phyloP scores from a whole-genome alignment of 768 basidiomycete genomes.

The Trametes punicea region DNA sequence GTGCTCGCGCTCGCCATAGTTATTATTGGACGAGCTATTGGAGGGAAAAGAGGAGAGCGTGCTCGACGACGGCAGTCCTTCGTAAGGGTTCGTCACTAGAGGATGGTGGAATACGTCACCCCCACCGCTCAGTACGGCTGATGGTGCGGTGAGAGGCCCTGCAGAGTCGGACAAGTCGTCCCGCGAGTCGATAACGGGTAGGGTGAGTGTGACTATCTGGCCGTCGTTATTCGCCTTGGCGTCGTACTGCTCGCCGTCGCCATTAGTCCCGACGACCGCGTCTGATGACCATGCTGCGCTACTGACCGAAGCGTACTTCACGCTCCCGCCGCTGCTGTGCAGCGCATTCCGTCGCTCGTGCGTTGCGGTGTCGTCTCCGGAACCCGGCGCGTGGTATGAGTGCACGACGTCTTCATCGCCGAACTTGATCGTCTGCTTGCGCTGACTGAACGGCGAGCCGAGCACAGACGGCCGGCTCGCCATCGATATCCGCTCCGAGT shows the following conservation, averaged over 20 bases:
- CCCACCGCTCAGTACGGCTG: slow-evolving; percentile 8
- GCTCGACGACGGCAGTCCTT: slow-evolving; percentile 23
- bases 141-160: slow-evolving; percentile 16
- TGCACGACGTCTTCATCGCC: slow-evolving; percentile 71
- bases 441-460: slow-evolving; percentile 24
- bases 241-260: slow-evolving; percentile 17
- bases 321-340: slow-evolving; percentile 13
- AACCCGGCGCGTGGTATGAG: slow-evolving; percentile 49
- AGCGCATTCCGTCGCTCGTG: slow-evolving; percentile 27
- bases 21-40: slow-evolving; percentile 3
- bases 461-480: slow-evolving; percentile 30
- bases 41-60: slow-evolving; percentile 23
- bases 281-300: slow-evolving; percentile 14
- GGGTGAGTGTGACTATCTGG: slow-evolving; percentile 12
- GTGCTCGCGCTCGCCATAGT: slow-evolving; percentile 8
- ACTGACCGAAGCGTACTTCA: slow-evolving; percentile 20
- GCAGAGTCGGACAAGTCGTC: slow-evolving; percentile 11
- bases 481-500: slow-evolving; percentile 40
- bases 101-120: slow-evolving; percentile 13
- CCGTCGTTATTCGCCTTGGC: slow-evolving; percentile 4
- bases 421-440: slow-evolving; percentile 69
- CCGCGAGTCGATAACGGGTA: slow-evolving; percentile 10
- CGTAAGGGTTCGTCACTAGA: slow-evolving; percentile 12
- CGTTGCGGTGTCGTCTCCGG: slow-evolving; percentile 26
- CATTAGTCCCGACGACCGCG: slow-evolving; percentile 21